Evolutionary conservation across 2,329 filamentous ascomycete species (phyloP).

Genomic region (Fusarium sp.): DNA sequence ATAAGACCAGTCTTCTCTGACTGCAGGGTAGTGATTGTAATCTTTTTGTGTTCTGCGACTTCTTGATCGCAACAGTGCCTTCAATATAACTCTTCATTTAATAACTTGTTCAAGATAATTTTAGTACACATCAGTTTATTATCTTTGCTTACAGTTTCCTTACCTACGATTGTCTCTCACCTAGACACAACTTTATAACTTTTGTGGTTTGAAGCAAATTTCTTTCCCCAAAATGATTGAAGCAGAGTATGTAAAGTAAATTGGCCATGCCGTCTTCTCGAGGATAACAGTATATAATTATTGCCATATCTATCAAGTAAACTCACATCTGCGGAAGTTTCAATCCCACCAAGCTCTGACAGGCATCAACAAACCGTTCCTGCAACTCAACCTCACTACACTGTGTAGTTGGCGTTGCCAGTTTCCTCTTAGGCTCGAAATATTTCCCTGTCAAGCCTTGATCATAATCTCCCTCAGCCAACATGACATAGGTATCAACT

Average conservation of each 20-base stretch:
- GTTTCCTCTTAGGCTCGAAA: conserved; percentile 28
- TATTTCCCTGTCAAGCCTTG: conserved; percentile 25
- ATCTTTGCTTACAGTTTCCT: accelerated
- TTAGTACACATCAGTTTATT: accelerated
- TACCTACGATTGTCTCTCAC: too few relatives aligned
- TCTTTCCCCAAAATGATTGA: too few relatives aligned
- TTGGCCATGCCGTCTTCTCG: accelerated
- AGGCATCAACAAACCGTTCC: conserved; percentile 18
- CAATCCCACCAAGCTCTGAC: conserved; percentile 18
- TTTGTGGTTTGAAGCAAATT: too few relatives aligned
- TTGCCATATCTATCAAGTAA: accelerated
- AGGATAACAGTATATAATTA: accelerated
- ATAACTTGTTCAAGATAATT: accelerated
- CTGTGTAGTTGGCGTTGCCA: background rate
- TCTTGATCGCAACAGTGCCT: background rate
- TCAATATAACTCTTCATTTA: accelerated
- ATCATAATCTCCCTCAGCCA: conserved; percentile 35
- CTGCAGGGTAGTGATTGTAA: background rate
- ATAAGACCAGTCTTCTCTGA: accelerated
- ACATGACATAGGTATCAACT: conserved; percentile 27
- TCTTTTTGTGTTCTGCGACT: background rate
- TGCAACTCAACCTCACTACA: conserved; percentile 21
- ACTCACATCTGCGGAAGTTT: background rate
- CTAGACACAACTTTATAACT: too few relatives aligned
- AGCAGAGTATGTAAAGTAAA: too few relatives aligned